These are phyloP conservation scores for Cyberlindnera misumaiensis DNA, from an alignment of 805 yeast genomes.

Conservation along the genomic window DNA sequence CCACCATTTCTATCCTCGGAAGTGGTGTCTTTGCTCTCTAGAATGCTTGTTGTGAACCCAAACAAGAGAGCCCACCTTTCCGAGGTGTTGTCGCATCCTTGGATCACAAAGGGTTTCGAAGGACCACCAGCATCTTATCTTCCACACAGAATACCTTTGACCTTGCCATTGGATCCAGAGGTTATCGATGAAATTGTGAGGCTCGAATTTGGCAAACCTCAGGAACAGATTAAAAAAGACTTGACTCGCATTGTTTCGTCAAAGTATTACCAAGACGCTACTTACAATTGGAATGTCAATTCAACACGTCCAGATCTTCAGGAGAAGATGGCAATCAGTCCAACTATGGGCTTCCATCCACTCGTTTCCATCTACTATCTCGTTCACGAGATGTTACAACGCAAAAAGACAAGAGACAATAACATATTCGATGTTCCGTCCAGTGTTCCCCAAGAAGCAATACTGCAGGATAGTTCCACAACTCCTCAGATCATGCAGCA, in stretches of 20 bases:
- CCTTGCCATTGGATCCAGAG: slow-evolving; percentile 55
- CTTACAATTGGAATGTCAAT: slow-evolving; percentile 48
- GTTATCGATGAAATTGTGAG: slow-evolving; percentile 71
- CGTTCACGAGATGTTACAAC: slow-evolving; percentile 74
- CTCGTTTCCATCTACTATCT: slow-evolving; percentile 78
- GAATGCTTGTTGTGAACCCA: slow-evolving; percentile 93
- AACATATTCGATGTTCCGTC: slow-evolving; percentile 24
- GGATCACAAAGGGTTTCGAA: slow-evolving; percentile 91
- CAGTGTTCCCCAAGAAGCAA: slow-evolving; percentile 7
- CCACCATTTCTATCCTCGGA: slow-evolving; percentile 76
- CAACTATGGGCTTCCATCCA: slow-evolving; percentile 85
- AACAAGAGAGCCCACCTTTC: slow-evolving; percentile 66
- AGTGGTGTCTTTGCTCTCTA: slow-evolving; percentile 69
- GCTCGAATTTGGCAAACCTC: slow-evolving; percentile 68
- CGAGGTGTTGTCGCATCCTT: slow-evolving; percentile 83
- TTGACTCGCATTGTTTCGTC: slow-evolving; percentile 54
- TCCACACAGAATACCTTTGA: slow-evolving; percentile 73
- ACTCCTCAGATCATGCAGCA: slow-evolving; percentile 1
- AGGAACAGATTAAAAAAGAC: slow-evolving; percentile 47
- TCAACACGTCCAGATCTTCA: slow-evolving; percentile 6
- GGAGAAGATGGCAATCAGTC: slow-evolving; percentile 29
- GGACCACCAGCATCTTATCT: slow-evolving; percentile 61
- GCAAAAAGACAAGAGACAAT: slow-evolving; percentile 54
- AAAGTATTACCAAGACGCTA: slow-evolving; percentile 56
- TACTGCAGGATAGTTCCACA: slow-evolving; percentile 9